These are phyloP conservation scores for Bacterosira constricta DNA, from an alignment of 108 stramenopile genomes.

Conservation along the genomic window DNA sequence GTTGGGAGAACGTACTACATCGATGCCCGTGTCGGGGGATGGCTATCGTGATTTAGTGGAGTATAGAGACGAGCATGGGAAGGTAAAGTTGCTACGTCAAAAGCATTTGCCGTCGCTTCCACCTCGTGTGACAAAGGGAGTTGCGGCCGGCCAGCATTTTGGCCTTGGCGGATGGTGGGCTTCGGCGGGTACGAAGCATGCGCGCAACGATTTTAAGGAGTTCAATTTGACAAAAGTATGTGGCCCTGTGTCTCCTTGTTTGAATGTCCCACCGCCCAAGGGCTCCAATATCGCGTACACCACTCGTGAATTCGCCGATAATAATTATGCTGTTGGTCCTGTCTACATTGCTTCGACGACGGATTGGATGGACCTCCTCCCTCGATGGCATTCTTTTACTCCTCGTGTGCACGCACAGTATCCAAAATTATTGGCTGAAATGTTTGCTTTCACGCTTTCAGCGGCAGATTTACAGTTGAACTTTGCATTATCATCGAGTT, in stretches of 20 bases:
- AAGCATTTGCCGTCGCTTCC: constrained; percentile 22
- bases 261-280: constrained; percentile 8
- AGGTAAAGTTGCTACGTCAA: constrained; percentile 19
- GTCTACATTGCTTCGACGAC: constrained; percentile 65
- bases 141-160: constrained; percentile 49
- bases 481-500: constrained; percentile 65
- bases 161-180: constrained; percentile 41
- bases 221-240: constrained; percentile 53
- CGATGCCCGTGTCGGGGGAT: not conserved
- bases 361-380: constrained; percentile 61
- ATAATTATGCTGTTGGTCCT: constrained; percentile 73
- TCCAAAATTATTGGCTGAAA: constrained; percentile 86
- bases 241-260: constrained; percentile 34
- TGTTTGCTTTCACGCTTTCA: constrained; percentile 91
- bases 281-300: constrained; percentile 10
- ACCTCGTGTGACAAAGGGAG: constrained; percentile 5
- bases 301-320: constrained; percentile 37
- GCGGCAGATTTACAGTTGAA: constrained; percentile 75
- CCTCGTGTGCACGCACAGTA: constrained; percentile 72
- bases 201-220: constrained; percentile 43
- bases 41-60: constrained; percentile 16
- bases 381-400: constrained; percentile 68
- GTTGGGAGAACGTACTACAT: constrained; percentile 21
- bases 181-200: constrained; percentile 21
- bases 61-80: constrained; percentile 28